Percentiles rank a stretch among this genome's conserved stretches.
Conservation (phyloP, 2,329 filamentous ascomycete species). For the Penicillium hesseltinei region DNA sequence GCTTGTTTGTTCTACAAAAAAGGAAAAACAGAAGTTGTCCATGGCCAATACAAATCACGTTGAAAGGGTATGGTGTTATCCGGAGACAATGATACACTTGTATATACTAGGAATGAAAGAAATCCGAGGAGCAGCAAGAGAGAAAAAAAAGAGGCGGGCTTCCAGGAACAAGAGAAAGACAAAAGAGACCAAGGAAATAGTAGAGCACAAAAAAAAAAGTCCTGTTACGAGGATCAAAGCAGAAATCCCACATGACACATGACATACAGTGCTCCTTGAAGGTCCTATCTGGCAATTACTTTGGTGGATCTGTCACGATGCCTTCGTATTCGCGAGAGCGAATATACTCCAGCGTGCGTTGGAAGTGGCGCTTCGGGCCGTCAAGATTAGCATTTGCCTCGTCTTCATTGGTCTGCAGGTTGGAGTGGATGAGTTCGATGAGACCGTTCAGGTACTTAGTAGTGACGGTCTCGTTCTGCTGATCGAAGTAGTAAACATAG, state of each 20-base stretch:
- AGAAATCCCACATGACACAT: not conserved
- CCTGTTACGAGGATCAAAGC: not conserved
- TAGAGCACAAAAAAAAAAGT: slow-evolving; percentile 10
- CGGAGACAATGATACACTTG: slow-evolving; percentile 28
- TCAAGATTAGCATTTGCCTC: slow-evolving; percentile 70
- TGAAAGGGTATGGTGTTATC: slow-evolving; percentile 26
- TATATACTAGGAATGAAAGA: slow-evolving; percentile 26
- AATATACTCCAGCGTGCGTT: slow-evolving; percentile 93
- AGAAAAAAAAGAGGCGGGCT: slow-evolving; percentile 13
- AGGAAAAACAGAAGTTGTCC: not conserved
- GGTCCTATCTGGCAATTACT: not conserved
- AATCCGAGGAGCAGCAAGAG: slow-evolving; percentile 11
- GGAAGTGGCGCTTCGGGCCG: slow-evolving; percentile 87
- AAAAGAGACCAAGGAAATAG: slow-evolving; percentile 12
- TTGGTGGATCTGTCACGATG: slow-evolving; percentile 66
- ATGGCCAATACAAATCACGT: slow-evolving; percentile 10
- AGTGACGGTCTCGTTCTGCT: slow-evolving; percentile 97
- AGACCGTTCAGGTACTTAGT: slow-evolving; percentile 97
- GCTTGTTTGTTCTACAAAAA: not conserved
- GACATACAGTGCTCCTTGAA: not conserved
- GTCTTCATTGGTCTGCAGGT: slow-evolving; percentile 76
- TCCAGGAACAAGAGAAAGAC: slow-evolving; percentile 13
- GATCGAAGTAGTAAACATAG: slow-evolving; percentile 99
- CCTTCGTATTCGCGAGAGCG: slow-evolving; percentile 88
- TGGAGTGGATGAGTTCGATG: slow-evolving; percentile 97